Percentiles rank a stretch among this genome's conserved stretches.
These are phyloP conservation scores for Anthoceros angustus DNA, from an alignment of 225 moss, liverwort and hornwort genomes.

Conservation along the genomic window DNA sequence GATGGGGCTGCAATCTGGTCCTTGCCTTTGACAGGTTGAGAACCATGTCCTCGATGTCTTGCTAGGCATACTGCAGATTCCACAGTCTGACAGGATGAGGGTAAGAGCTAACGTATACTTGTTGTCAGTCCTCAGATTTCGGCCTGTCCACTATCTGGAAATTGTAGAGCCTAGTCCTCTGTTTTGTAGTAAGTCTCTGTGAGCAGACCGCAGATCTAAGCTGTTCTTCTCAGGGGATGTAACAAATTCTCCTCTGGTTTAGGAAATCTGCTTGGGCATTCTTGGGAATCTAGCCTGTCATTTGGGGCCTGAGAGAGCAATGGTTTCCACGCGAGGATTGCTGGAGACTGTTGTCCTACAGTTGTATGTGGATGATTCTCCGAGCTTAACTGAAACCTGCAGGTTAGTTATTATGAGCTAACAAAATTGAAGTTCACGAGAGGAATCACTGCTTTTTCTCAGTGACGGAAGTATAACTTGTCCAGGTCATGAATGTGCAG, in stretches of 20 bases:
- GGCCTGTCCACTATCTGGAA: background rate
- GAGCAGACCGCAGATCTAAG: too few relatives aligned
- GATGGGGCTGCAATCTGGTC: background rate
- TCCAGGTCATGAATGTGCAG: slow-evolving; percentile 26
- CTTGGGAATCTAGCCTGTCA: slow-evolving; percentile 87
- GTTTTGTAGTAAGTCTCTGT: slow-evolving; percentile 2
- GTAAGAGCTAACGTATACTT: slow-evolving; percentile 22
- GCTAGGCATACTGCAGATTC: slow-evolving; percentile 33
- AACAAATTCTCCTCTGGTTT: slow-evolving; percentile 7
- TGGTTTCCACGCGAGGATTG: slow-evolving; percentile 44
- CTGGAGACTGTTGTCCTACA: slow-evolving; percentile 49
- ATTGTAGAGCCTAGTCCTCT: too few relatives aligned
- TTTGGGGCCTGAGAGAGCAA: slow-evolving; percentile 43
- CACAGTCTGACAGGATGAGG: slow-evolving; percentile 74
- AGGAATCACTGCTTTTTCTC: background rate
- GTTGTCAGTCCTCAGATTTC: background rate
- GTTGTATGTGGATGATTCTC: slow-evolving; percentile 61
- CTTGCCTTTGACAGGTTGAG: slow-evolving; percentile 36
- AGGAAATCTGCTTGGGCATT: slow-evolving; percentile 81
- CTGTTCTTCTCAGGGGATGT: background rate
- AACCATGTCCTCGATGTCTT: slow-evolving; percentile 66
- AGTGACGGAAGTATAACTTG: background rate
- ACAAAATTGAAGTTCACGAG: background rate
- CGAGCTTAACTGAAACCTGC: slow-evolving; percentile 86
- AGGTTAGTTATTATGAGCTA: slow-evolving; percentile 26